phyloP scores from a whole-genome alignment of 2,329 filamentous ascomycete genomes.

The Phyllosticta citribraziliensis region DNA sequence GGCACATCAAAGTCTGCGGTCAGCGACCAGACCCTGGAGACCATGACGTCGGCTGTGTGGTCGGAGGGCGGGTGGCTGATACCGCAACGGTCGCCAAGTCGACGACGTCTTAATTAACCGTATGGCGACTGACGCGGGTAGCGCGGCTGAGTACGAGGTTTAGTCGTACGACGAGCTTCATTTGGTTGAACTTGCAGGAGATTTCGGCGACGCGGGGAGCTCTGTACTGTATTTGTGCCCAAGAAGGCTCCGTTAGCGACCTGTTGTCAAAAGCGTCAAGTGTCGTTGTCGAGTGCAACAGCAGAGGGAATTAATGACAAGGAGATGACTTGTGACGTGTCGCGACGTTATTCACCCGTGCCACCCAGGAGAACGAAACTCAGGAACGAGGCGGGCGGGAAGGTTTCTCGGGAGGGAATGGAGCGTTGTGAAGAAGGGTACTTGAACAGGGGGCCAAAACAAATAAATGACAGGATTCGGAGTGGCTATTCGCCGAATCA shows the following conservation, averaged over 20 bases:
- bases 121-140: not conserved
- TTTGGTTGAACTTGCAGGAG: not conserved
- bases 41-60: not conserved
- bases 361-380: not conserved
- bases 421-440: not conserved
- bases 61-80: not conserved
- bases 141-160: not conserved
- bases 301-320: not conserved
- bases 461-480: not conserved
- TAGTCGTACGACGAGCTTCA: not conserved
- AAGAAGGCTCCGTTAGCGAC: not conserved
- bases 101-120: not conserved
- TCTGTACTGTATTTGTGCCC: not conserved
- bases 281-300: not conserved
- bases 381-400: not conserved
- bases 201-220: not conserved
- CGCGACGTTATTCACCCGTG: not conserved
- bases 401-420: not conserved
- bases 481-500: not conserved
- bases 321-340: not conserved
- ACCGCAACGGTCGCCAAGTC: not conserved
- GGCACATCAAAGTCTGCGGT: no score
- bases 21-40: not conserved
- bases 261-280: not conserved
- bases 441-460: not conserved